Evolutionary conservation across 2,329 filamentous ascomycete genomes (phyloP), one percentile per base, ranked within the genome.

Genomic region (Fusarium caatingaense): DNA sequence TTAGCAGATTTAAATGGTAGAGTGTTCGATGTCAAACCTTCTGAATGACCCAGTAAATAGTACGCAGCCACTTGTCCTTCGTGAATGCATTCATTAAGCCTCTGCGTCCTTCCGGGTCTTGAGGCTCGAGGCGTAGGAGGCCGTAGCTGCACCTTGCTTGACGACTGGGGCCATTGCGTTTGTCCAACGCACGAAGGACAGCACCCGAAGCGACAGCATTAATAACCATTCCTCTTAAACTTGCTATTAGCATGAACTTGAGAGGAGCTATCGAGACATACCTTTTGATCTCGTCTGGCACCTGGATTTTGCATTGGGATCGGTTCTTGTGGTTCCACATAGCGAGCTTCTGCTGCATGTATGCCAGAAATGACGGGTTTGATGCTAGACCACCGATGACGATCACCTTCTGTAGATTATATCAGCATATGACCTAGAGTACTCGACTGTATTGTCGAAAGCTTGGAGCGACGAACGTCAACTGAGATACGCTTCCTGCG

Each of bases 171-270:
- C 60, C 60, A 16, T 60, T 18, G 5, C 47, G 23, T 30, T 63
- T 63, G 48, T 63, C 25, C 8, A 63, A 44, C 2, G 60, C 56
- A 2, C 60, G 60, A 1, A 54, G 27, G 7, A 60, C 48, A 12
- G 56, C 60, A 18, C 60, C 60, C 2, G n/a, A 15, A 5, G 60
- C 32, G 32, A 63, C 60, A 13, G 60, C 48, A n/a, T 63, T 63
- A 6, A 48, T n/a, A 2, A 28, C 20, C 6, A 9, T 13, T 2
- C 21, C 42, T 5, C 40, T 59, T 8, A 2, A 7, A 11, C 7
- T 13, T 44, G 10, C n/a, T 32, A 41, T 13, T 8, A 9, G 11
- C 11, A n/a, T 8, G 28, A 1, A 0, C 0, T 13, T 30, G 10
- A 30, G n/a, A 30, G 4, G 3, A 8, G 8, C 7, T 15, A 8